Evolutionary conservation across 140 eudicot genomes (phyloP).

Genomic region (Anethum foeniculum): DNA sequence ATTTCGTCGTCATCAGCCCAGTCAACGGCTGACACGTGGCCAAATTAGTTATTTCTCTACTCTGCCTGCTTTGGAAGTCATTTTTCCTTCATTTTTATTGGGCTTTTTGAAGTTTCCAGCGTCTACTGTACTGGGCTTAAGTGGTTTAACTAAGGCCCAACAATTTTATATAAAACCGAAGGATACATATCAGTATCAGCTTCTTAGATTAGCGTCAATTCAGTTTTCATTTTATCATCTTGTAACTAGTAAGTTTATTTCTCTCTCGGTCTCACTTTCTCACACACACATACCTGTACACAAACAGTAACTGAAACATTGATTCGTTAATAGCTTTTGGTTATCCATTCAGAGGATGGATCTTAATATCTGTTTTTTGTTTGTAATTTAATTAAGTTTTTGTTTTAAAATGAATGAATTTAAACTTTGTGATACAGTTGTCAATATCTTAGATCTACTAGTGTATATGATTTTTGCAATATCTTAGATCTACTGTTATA

Average conservation of each 20-base stretch:
- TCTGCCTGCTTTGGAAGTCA: not conserved
- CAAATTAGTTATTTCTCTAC: not conserved
- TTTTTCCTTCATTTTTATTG: not conserved
- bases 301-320: not conserved
- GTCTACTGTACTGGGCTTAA: not conserved
- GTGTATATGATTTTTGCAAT: not conserved
- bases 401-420: not conserved
- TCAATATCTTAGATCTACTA: not conserved
- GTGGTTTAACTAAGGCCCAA: not conserved
- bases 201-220: not conserved
- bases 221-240: not conserved
- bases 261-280: not conserved
- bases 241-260: not conserved
- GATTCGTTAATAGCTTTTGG: not conserved
- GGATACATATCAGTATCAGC: not conserved
- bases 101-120: not conserved
- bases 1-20: not conserved
- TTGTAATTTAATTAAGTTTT: not conserved
- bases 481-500: not conserved
- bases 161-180: not conserved
- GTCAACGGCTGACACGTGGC: not conserved
- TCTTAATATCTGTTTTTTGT: not conserved
- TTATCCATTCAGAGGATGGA: not conserved
- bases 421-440: not conserved
- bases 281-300: not conserved